phyloP scores from a whole-genome alignment of 805 yeast genomes.

The Candida alai region DNA sequence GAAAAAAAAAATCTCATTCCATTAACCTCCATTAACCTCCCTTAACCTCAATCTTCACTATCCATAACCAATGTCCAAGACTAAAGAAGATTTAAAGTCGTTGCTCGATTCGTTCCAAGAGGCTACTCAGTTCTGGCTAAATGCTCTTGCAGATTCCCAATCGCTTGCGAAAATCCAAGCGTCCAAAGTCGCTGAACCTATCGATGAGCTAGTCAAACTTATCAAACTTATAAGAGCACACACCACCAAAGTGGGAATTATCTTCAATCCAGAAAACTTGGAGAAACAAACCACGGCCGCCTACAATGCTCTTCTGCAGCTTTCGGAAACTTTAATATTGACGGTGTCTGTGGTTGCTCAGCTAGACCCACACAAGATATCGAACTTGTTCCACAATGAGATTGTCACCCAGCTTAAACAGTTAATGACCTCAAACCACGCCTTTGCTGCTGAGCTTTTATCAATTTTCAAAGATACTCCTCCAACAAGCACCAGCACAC shows the following conservation, averaged over 20 bases:
- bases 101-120: constrained; percentile 27
- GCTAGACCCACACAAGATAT: constrained; percentile 21
- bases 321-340: constrained; percentile 41
- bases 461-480: constrained; percentile 11
- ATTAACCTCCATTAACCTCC: too few species aligned
- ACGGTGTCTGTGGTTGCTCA: constrained; percentile 41
- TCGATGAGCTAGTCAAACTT: constrained; percentile 57
- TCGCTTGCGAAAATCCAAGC: constrained; percentile 18
- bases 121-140: constrained; percentile 28
- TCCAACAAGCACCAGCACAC: too few species aligned
- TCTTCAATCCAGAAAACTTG: constrained; percentile 57
- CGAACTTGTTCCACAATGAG: constrained; percentile 21
- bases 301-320: constrained; percentile 43
- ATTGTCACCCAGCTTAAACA: constrained; percentile 5
- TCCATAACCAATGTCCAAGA: constrained; percentile 16
- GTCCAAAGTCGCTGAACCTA: constrained; percentile 40
- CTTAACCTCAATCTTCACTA: too few species aligned
- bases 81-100: constrained; percentile 18
- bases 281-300: constrained; percentile 46
- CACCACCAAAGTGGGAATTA: constrained; percentile 70
- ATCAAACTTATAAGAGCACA: constrained; percentile 65
- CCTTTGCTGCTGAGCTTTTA: constrained; percentile 13
- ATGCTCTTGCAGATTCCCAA: constrained; percentile 10
- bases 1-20: too few species aligned
- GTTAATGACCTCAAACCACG: constrained; percentile 9